Base-by-base conservation (phyloP, 2,329 filamentous ascomycete species). In the Fusarium sp. region DNA sequence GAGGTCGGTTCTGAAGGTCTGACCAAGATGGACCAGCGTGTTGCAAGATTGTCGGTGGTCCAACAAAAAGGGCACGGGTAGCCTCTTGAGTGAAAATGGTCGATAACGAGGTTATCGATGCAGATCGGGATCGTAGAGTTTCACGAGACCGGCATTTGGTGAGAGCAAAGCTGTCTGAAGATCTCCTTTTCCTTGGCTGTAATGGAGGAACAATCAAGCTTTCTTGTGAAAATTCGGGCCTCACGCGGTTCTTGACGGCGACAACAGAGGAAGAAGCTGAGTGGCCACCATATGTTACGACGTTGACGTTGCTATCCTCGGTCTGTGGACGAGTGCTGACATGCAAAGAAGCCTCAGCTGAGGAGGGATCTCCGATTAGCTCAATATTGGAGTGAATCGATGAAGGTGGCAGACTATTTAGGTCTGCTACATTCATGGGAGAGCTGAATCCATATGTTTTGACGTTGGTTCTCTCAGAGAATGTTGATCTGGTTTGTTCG, bases 121-220 rank as follows among this genome's bases (percentile, higher is more conserved):
- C 85, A 35, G 84, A 82, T 29, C 86, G 85, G 29, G 88, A 82
- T 31, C 86, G 85, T 22, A 88, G 80, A 13, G 85, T 86, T 66
- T 90, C 87, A 64, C 84, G 83, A 11, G 88, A 89, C 36, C 83
- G 81, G 38, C 85, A 83, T 74, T 84, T 86, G 74, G 84, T 84
- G 68, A 87, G 84, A 7, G 83, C 84, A 33, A 87, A 80, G 27
- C 80, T 83, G 50, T 90, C 87, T 49, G 81, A 82, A 4, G 87
- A 86, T 29, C 80, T 81, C 70, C 83, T 83, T 74, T 82, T 84
- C 58, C 80, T 79, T 13, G 87, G 84, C 49, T 84, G 83, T 22
- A 91, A 80, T 1, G 89, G 89, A 13, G 87, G 83, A 18, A 91
- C 87, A 17, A 88, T 75, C 35, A 91, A 81, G 69, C 89, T 91